A percentile compares a stretch with the other conserved stretches of the same genome.
Evolutionary conservation across 495 filamentous ascomycete genomes (phyloP).

Genomic region (Penicillium salamii): DNA sequence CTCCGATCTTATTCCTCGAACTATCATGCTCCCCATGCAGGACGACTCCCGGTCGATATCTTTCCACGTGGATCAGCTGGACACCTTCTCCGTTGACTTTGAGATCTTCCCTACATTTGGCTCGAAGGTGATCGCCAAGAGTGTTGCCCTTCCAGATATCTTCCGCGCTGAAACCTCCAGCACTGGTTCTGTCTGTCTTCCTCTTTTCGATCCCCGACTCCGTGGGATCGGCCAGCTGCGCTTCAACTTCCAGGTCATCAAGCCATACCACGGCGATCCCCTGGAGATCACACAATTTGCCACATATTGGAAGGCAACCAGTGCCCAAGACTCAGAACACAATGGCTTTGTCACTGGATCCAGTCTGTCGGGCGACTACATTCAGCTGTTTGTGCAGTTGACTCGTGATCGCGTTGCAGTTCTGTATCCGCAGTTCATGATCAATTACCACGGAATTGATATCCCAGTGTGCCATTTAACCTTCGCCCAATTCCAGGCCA

Average conservation of each 20-base stretch:
- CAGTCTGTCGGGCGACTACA: constrained; percentile 89
- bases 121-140: constrained; percentile 93
- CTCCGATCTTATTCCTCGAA: constrained; percentile 93
- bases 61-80: constrained; percentile 91
- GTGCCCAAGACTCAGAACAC: constrained; percentile 77
- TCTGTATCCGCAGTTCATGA: constrained; percentile 77
- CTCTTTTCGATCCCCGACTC: constrained; percentile 87
- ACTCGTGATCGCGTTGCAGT: constrained; percentile 85
- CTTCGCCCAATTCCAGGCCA: constrained; percentile 65
- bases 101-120: constrained; percentile 98
- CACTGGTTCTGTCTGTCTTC: constrained; percentile 77
- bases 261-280: constrained; percentile 90
- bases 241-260: constrained; percentile 94
- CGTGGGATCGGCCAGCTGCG: constrained; percentile 92
- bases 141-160: constrained; percentile 80
- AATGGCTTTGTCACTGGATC: constrained; percentile 90
- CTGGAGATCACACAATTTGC: constrained; percentile 97
- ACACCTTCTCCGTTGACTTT: constrained; percentile 92
- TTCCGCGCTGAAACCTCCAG: constrained; percentile 72
- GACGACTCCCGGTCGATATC: constrained; percentile 90
- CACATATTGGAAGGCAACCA: constrained; percentile 98
- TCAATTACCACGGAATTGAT: constrained; percentile 74
- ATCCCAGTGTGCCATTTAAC: constrained; percentile 75
- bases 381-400: constrained; percentile 85
- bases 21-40: constrained; percentile 90